Conservation (phyloP, 768 basidiomycete species). For the Pleurotus djamor region DNA sequence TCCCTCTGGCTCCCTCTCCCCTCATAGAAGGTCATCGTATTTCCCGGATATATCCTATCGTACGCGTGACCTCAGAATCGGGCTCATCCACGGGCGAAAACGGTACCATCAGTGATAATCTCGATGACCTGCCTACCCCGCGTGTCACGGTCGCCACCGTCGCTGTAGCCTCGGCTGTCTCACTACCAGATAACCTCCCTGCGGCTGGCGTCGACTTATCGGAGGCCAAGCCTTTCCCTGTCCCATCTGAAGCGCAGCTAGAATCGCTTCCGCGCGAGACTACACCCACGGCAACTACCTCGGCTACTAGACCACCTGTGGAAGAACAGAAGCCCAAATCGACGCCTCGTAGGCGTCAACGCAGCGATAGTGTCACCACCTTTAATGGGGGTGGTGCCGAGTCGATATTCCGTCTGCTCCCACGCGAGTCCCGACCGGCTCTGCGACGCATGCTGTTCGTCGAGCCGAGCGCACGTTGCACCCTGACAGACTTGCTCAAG, state of each 20-base stretch:
- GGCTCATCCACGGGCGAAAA: slow-evolving; percentile 1
- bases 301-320: not conserved
- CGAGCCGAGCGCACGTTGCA: slow-evolving; percentile 87
- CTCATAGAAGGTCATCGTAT: slow-evolving; percentile 6
- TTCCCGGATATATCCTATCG: slow-evolving; percentile 4
- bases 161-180: not conserved
- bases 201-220: not conserved
- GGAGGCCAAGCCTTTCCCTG: not conserved
- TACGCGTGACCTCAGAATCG: not conserved
- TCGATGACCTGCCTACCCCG: slow-evolving; percentile 22
- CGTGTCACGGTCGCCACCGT: slow-evolving; percentile 12
- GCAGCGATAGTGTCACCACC: slow-evolving; percentile 56
- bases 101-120: slow-evolving; percentile 1
- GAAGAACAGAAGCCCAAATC: slow-evolving; percentile 3
- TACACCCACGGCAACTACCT: not conserved
- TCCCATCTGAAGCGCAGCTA: not conserved
- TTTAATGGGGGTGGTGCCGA: slow-evolving; percentile 79
- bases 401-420: slow-evolving; percentile 94
- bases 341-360: slow-evolving; percentile 29
- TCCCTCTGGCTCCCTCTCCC: slow-evolving; percentile 30
- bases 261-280: not conserved
- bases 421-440: slow-evolving; percentile 87
- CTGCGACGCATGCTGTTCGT: slow-evolving; percentile 93
- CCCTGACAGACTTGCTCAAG: slow-evolving; percentile 86
- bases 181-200: slow-evolving; percentile 1